Percentiles rank a stretch among this genome's conserved stretches.
These are phyloP conservation scores for Candida argentea DNA, from an alignment of 805 yeast genomes.

Conservation along the genomic window DNA sequence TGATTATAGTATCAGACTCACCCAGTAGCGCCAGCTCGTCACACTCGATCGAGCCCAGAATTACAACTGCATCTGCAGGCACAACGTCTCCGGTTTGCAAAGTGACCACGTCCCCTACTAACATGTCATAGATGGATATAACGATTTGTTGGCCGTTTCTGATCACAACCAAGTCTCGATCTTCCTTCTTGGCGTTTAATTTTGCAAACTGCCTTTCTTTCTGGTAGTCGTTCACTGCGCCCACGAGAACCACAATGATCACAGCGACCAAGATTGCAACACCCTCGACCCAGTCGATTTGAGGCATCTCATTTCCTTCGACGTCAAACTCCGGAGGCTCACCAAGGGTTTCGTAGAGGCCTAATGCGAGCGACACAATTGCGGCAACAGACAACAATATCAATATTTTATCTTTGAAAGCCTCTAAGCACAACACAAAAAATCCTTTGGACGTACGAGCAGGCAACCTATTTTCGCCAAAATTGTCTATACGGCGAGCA, in stretches of 20 bases:
- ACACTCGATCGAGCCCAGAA: slow-evolving; percentile 70
- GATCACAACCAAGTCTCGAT: slow-evolving; percentile 65
- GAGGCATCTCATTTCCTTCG: slow-evolving; percentile 67
- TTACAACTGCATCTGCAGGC: slow-evolving; percentile 77
- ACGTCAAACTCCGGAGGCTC: slow-evolving; percentile 68
- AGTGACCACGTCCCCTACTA: slow-evolving; percentile 78
- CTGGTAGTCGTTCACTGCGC: slow-evolving; percentile 93
- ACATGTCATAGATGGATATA: slow-evolving; percentile 61
- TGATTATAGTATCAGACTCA: slow-evolving; percentile 76
- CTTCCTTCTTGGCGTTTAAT: slow-evolving; percentile 80
- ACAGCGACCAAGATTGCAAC: slow-evolving; percentile 94
- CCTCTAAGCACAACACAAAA: slow-evolving; percentile 60
- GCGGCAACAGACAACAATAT: slow-evolving; percentile 82
- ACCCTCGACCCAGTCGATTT: slow-evolving; percentile 98
- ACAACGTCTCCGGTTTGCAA: slow-evolving; percentile 91
- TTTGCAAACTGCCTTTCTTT: slow-evolving; percentile 89
- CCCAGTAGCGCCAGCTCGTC: slow-evolving; percentile 94
- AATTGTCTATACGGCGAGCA: slow-evolving; percentile 33
- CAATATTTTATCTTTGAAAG: slow-evolving; percentile 84
- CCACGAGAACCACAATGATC: slow-evolving; percentile 80
- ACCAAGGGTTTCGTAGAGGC: slow-evolving; percentile 87
- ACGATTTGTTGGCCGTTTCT: slow-evolving; percentile 61
- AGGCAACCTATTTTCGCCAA: slow-evolving; percentile 68
- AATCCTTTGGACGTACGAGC: slow-evolving; percentile 62
- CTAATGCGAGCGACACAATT: slow-evolving; percentile 76